Evolutionary conservation across 768 basidiomycete species (phyloP).

Genomic region (Mycena haematopus): DNA sequence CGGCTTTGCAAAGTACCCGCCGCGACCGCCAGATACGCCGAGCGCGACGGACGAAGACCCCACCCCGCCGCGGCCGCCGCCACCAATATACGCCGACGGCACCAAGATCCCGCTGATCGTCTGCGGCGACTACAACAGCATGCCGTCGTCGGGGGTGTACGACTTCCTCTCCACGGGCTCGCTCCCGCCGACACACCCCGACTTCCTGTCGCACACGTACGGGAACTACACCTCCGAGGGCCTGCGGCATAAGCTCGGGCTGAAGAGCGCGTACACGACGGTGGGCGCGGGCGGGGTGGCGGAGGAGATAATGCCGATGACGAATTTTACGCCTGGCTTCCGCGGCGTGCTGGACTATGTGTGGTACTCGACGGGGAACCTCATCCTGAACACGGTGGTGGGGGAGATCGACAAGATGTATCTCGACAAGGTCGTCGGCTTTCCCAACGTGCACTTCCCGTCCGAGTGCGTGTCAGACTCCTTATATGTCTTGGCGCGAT

Average conservation of each 20-base stretch:
- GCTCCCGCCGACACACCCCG: conserved; percentile 77
- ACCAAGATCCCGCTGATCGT: conserved; percentile 90
- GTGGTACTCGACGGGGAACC: conserved; percentile 81
- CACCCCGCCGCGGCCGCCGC: conserved; percentile 48
- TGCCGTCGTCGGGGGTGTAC: conserved; percentile 86
- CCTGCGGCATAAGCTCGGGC: conserved; percentile 73
- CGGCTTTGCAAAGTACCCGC: conserved; percentile 84
- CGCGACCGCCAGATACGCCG: conserved; percentile 54
- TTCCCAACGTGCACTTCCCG: conserved; percentile 96
- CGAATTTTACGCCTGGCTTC: conserved; percentile 91
- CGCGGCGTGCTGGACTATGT: conserved; percentile 91
- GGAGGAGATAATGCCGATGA: conserved; percentile 50
- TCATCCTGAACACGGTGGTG: conserved; percentile 83
- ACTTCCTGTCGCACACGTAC: conserved; percentile 92
- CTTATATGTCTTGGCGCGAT: background rate
- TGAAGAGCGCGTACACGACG: conserved; percentile 85
- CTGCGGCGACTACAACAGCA: conserved; percentile 96
- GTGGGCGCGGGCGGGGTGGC: conserved; percentile 54
- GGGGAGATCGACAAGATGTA: conserved; percentile 87
- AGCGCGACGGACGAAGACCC: conserved; percentile 31
- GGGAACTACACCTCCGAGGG: conserved; percentile 94
- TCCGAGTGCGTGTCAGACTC: conserved; percentile 85
- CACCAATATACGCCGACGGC: conserved; percentile 81
- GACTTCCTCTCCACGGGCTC: conserved; percentile 83
- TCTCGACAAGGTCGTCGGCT: conserved; percentile 90